Percentiles rank a stretch among this genome's conserved stretches.
Evolutionary conservation across 805 yeast genomes (phyloP).

Genomic region (Yamadazyma laniorum): DNA sequence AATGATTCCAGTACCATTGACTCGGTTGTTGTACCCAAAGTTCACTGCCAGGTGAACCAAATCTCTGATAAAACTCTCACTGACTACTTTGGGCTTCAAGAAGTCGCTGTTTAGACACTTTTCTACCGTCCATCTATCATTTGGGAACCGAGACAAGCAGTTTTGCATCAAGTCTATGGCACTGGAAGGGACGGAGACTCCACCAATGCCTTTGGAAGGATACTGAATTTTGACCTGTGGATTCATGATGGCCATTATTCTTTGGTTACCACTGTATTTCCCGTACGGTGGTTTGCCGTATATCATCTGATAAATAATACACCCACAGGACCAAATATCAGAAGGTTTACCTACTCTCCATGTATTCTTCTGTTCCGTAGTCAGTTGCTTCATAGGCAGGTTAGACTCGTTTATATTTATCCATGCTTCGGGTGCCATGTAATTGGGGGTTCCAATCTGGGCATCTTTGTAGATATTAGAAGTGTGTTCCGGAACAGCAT

Average conservation of each 20-base stretch:
- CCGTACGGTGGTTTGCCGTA: conserved; percentile 94
- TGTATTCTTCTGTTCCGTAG: conserved; percentile 24
- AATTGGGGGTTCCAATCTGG: conserved; percentile 93
- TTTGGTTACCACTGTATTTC: conserved; percentile 66
- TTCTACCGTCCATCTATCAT: conserved; percentile 59
- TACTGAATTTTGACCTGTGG: conserved; percentile 71
- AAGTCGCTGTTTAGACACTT: conserved; percentile 64
- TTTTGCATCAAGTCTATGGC: conserved; percentile 68
- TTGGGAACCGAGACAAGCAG: conserved; percentile 73
- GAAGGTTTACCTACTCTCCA: conserved; percentile 92
- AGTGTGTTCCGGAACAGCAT: conserved; percentile 90
- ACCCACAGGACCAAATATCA: conserved; percentile 98
- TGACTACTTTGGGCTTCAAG: conserved; percentile 71
- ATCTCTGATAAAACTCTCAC: conserved; percentile 63
- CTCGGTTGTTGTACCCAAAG: conserved; percentile 54
- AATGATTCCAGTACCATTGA: conserved; percentile 39
- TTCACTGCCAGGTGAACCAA: conserved; percentile 74
- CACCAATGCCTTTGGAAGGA: conserved; percentile 62
- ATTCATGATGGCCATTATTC: conserved; percentile 82
- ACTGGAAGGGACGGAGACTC: conserved; percentile 61
- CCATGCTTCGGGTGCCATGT: conserved; percentile 97
- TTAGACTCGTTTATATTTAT: conserved; percentile 50
- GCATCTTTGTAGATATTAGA: conserved; percentile 85
- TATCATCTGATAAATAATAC: conserved; percentile 92
- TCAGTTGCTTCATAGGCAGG: conserved; percentile 18